Conservation (phyloP, 305 asterid genomes). For the Coffea humblotiana region DNA sequence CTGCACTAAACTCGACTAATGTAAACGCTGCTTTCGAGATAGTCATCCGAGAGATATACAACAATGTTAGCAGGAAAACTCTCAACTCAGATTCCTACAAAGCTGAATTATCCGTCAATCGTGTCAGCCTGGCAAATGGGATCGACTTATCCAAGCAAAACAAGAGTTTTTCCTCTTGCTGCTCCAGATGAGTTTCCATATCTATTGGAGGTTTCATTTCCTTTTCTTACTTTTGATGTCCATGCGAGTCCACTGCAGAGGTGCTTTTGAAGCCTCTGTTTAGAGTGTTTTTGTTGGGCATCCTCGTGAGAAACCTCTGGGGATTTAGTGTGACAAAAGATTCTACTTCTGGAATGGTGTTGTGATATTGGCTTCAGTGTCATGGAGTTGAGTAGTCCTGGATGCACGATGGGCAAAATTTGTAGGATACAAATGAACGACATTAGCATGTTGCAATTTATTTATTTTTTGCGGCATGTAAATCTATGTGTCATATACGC, state of each 20-base stretch:
- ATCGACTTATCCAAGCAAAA: conserved; percentile 55
- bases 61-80: conserved; percentile 56
- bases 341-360: background rate
- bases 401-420: background rate
- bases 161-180: conserved; percentile 39
- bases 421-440: background rate
- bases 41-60: conserved; percentile 64
- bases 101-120: conserved; percentile 55
- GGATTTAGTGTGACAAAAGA: background rate
- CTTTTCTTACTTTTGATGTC: conserved; percentile 2
- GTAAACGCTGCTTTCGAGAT: conserved; percentile 66
- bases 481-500: background rate
- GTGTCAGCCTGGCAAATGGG: conserved; percentile 49
- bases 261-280: conserved; percentile 4
- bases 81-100: conserved; percentile 72
- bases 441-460: background rate
- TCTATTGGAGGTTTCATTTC: background rate
- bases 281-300: background rate
- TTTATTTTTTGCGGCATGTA: background rate
- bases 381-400: background rate
- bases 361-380: background rate
- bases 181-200: conserved; percentile 38
- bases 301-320: background rate
- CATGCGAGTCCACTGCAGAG: background rate
- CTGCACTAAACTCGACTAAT: conserved; percentile 64